Evolutionary conservation across 176 grass and related monocot genomes (phyloP).

Genomic region (Puccinellia tenuiflora): DNA sequence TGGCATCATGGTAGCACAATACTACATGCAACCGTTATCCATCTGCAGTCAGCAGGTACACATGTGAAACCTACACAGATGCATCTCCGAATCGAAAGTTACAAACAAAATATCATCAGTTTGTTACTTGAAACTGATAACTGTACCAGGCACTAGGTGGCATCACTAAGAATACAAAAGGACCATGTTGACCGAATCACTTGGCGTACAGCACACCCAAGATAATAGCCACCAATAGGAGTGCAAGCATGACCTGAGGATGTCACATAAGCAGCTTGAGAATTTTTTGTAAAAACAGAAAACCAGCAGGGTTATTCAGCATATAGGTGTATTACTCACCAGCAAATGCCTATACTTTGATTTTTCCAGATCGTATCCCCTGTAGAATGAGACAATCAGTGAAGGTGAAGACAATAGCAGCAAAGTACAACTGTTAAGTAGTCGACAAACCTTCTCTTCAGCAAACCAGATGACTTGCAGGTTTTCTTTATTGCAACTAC

Average conservation of each 20-base stretch:
- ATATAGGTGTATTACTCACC: constrained; percentile 43
- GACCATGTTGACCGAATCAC: background rate
- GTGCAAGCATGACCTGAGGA: constrained; percentile 49
- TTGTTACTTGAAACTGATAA: background rate
- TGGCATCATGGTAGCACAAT: background rate
- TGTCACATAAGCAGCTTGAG: constrained; percentile 14
- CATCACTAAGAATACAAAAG: background rate
- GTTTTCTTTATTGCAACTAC: constrained; percentile 60
- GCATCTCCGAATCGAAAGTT: background rate
- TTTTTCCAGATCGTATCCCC: constrained; percentile 48
- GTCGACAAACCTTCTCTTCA: constrained; percentile 69
- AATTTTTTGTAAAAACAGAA: background rate
- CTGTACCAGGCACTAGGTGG: background rate
- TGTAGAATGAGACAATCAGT: constrained; percentile 24
- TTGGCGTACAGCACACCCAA: constrained; percentile 43
- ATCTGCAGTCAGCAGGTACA: background rate
- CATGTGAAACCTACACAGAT: background rate
- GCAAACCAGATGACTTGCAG: constrained; percentile 59
- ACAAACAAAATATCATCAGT: background rate
- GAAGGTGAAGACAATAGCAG: background rate
- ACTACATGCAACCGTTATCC: background rate
- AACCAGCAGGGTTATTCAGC: background rate
- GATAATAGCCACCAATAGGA: constrained; percentile 61
- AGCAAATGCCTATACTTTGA: constrained; percentile 49
- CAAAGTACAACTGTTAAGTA: background rate